Evolutionary conservation across 164 flowering plant genomes (phyloP).

Genomic region (Piper longum): DNA sequence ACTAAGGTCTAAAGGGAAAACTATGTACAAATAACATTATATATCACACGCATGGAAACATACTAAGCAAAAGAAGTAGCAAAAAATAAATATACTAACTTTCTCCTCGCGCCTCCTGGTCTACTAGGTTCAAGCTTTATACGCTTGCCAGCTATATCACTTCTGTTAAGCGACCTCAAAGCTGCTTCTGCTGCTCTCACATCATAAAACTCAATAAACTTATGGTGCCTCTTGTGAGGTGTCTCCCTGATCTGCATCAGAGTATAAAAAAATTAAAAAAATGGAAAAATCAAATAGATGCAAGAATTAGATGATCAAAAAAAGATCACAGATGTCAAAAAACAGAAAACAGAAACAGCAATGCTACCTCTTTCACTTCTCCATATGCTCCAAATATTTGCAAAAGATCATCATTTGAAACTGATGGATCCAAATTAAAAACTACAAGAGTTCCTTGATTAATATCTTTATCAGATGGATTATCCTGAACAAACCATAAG

Average conservation of each 20-base stretch:
- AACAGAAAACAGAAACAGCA: constrained; percentile 2
- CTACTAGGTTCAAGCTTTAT: constrained; percentile 96
- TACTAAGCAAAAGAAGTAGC: not conserved
- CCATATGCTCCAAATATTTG: constrained; percentile 88
- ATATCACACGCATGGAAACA: too few relatives aligned
- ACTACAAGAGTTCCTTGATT: constrained; percentile 95
- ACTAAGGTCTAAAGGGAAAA: too few relatives aligned
- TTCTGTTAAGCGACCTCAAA: constrained; percentile 71
- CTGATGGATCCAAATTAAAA: constrained; percentile 87
- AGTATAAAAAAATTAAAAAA: not conserved
- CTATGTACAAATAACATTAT: too few relatives aligned
- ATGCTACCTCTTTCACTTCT: constrained; percentile 82
- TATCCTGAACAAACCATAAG: constrained; percentile 41
- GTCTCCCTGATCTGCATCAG: constrained; percentile 81
- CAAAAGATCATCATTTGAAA: constrained; percentile 82
- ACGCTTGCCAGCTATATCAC: constrained; percentile 96
- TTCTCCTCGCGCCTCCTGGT: constrained; percentile 97
- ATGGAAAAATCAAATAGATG: not conserved
- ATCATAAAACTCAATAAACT: constrained; percentile 92
- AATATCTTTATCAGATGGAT: constrained; percentile 93
- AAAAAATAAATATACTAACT: constrained; percentile 33
- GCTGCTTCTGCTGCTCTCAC: constrained; percentile 97
- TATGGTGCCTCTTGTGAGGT: constrained; percentile 91
- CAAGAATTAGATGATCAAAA: not conserved
- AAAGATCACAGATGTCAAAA: constrained; percentile 3